These are phyloP conservation scores for Dentipellis sp. DNA, from an alignment of 768 basidiomycete species.

Conservation along the genomic window DNA sequence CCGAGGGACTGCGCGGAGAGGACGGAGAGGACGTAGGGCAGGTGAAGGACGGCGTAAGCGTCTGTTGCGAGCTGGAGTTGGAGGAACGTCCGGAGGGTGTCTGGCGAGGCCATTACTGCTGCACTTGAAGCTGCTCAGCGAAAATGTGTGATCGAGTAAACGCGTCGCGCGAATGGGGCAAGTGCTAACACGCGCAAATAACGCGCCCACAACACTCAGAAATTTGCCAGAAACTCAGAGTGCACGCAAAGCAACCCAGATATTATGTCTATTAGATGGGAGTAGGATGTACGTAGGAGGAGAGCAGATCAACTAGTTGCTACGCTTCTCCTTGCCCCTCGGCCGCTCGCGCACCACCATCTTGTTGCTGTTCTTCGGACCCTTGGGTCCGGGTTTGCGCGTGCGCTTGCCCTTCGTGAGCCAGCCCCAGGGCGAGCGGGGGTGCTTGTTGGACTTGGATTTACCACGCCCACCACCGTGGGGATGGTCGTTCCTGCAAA, in stretches of 20 bases:
- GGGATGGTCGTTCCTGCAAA: conserved; percentile 74
- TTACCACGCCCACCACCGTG: conserved; percentile 98
- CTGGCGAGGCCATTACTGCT: conserved; percentile 12
- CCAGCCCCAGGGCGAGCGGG: conserved; percentile 90
- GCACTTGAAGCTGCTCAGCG: no score
- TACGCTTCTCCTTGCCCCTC: conserved; percentile 50
- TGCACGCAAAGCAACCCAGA: neutral
- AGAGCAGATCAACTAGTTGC: conserved; percentile 3
- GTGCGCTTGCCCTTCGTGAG: conserved; percentile 88
- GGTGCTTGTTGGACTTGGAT: conserved; percentile 92
- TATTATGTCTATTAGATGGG: neutral
- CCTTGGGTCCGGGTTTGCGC: conserved; percentile 85
- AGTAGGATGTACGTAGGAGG: neutral
- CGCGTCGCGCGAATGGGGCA: no score
- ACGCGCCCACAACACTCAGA: neutral
- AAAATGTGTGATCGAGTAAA: no score
- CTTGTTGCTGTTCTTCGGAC: conserved; percentile 85
- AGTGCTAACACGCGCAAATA: neutral
- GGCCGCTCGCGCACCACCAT: conserved; percentile 83
- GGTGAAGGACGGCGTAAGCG: conserved; percentile 42
- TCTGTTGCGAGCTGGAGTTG: conserved; percentile 71
- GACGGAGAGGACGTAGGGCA: conserved; percentile 50
- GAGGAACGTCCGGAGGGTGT: conserved; percentile 54
- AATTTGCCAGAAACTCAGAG: neutral
- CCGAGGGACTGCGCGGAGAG: conserved; percentile 43